Evolutionary conservation across 176 grass and related monocot genomes (phyloP), one percentile per base, ranked within the genome.

Genomic region (Carex myosuroides): DNA sequence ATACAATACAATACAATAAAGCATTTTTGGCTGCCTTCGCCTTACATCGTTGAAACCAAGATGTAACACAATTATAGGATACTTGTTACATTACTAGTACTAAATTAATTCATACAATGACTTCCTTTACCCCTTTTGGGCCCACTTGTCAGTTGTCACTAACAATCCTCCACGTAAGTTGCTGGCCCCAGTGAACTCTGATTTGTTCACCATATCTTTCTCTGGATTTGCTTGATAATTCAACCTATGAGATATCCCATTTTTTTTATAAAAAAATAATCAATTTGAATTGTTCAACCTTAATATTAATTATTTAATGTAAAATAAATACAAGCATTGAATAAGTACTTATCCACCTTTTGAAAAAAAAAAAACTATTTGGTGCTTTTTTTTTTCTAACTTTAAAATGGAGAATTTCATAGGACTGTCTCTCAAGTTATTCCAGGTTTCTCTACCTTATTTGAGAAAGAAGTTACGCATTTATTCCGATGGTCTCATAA

Each of bases 401-500:
- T 42, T 42, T 16, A 57, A 17, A 58, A 58, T 17, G 57, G 18
- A 60, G 57, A 60, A n/a, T 60, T 60, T 60, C 4, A 50, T 53
- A 53, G 70, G 70, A 75, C 20, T 52, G 10, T 53, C 70, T n/a
- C 13, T 75, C 21, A 75, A 75, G 70, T 75, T 75, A 75, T 75
- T 75, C 70, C 70, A 50, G 42, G 21, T 20, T 75, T 75, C 18
- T 75, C 20, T 74, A 74, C 44, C 70, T 74, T 74, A 74, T 74
- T 74, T 74, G n/a, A 48, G 70, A 73, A 69, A 16, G 32, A 69
- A 74, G 70, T 24, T 26, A 74, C 21, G 44, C 21, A 74, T 26
- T 74, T 73, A 50, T 73, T 73, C 70, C 70, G 13, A 17, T 33
- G 30, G 65, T 37, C 32, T 17, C 12, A 50, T 44, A 6, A 29